Conservation (phyloP, 1,284 basidiomycete genomes). For the Naganishia sp. region DNA sequence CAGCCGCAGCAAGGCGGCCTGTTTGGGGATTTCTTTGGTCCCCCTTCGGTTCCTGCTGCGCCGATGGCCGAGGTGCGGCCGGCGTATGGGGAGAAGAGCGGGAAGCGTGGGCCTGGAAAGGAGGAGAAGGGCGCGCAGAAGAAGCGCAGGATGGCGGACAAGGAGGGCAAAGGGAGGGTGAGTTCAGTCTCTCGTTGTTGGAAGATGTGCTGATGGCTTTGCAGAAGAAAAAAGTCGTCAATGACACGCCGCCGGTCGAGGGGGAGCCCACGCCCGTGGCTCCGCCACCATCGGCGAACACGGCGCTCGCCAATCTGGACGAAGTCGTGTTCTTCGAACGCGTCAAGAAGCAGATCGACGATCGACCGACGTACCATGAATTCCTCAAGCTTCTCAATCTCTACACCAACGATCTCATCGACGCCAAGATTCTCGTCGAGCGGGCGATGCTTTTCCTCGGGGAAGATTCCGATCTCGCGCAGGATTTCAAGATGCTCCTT, state of each 20-base stretch:
- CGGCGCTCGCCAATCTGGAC: constrained; percentile 64
- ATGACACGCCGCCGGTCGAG: constrained; percentile 31
- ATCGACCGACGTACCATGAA: constrained; percentile 88
- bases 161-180: constrained; percentile 32
- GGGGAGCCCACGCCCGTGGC: background rate
- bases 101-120: constrained; percentile 28
- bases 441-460: constrained; percentile 75
- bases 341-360: constrained; percentile 79
- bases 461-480: constrained; percentile 70
- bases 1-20: constrained; percentile 40
- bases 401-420: constrained; percentile 91
- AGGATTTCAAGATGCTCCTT: constrained; percentile 83
- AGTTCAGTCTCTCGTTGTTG: background rate
- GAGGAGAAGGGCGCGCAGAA: constrained; percentile 29
- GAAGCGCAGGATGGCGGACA: constrained; percentile 33
- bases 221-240: constrained; percentile 31
- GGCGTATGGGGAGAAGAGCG: constrained; percentile 30
- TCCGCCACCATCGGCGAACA: constrained; percentile 31
- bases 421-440: constrained; percentile 77
- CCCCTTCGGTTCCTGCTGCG: background rate
- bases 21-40: constrained; percentile 44
- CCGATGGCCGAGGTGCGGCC: constrained; percentile 21
- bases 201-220: background rate
- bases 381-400: constrained; percentile 94
- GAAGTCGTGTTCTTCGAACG: constrained; percentile 93